Percentiles rank a stretch among this genome's conserved stretches.
Evolutionary conservation across 495 filamentous ascomycete species (phyloP).

Genomic region (Cairneyella variabilis): DNA sequence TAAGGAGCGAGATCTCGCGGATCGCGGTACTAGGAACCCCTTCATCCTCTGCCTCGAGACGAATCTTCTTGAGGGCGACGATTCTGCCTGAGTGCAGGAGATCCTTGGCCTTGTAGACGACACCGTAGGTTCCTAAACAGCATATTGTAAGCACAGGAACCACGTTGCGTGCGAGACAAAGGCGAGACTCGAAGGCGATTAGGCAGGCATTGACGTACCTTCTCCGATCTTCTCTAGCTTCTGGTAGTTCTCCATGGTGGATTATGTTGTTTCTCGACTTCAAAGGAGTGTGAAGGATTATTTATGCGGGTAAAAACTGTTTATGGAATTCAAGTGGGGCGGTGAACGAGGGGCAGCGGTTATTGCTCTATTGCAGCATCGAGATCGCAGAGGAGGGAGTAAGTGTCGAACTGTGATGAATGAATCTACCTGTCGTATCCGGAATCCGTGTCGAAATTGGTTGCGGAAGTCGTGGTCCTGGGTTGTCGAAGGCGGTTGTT

Average conservation of each 20-base stretch:
- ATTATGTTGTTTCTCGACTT: constrained; percentile 9
- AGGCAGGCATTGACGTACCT: constrained; percentile 50
- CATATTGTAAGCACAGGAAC: constrained; percentile 6
- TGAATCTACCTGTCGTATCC: not conserved
- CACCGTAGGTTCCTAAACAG: constrained; percentile 77
- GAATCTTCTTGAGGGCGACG: constrained; percentile 97
- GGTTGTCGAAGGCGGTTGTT: constrained; percentile 17
- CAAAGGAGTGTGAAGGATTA: constrained; percentile 28
- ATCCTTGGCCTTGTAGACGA: constrained; percentile 89
- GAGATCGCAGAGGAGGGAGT: constrained; percentile 3
- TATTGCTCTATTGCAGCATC: constrained; percentile 18
- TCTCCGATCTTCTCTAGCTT: constrained; percentile 99
- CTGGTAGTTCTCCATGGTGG: constrained; percentile 95
- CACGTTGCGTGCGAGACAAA: not conserved
- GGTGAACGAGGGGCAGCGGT: constrained; percentile 27
- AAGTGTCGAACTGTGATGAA: not conserved
- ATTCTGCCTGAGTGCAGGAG: constrained; percentile 73
- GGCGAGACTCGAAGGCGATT: not conserved
- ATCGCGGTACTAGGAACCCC: constrained; percentile 96
- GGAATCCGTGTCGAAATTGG: constrained; percentile 5
- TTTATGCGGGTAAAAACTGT: constrained; percentile 20
- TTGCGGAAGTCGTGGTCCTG: constrained; percentile 12
- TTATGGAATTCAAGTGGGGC: constrained; percentile 20
- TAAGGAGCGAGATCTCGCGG: constrained; percentile 92
- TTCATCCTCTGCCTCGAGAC: constrained; percentile 95